Conservation (phyloP, 2,329 filamentous ascomycete genomes). For the Apiospora sp. region DNA sequence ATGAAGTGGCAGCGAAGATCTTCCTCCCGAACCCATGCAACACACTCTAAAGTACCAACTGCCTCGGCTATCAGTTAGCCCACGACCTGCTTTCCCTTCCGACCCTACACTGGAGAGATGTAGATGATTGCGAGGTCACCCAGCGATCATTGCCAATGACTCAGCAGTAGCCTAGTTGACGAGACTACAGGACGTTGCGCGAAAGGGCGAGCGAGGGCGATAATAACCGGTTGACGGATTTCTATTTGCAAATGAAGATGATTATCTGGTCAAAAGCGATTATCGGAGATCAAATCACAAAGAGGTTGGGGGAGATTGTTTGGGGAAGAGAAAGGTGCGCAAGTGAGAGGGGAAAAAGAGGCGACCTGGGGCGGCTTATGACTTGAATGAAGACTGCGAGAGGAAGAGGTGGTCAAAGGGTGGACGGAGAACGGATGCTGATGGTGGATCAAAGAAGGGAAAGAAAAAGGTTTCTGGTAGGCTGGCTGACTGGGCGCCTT, state of each 20-base stretch:
- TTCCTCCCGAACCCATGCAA: slow-evolving; percentile 23
- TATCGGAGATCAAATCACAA: background rate
- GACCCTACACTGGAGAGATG: slow-evolving; percentile 19
- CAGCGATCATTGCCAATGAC: slow-evolving; percentile 13
- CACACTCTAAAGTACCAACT: slow-evolving; percentile 25
- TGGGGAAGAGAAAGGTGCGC: background rate
- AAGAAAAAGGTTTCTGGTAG: background rate
- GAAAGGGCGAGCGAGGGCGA: background rate
- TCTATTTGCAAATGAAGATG: background rate
- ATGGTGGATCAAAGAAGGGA: slow-evolving; percentile 1
- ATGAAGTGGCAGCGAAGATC: slow-evolving; percentile 23
- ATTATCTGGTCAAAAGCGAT: slow-evolving; percentile 18
- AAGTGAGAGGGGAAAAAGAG: slow-evolving; percentile 2
- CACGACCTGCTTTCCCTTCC: slow-evolving; percentile 21
- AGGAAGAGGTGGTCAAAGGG: slow-evolving; percentile 13
- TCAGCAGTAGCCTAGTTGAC: background rate
- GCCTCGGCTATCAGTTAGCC: slow-evolving; percentile 22
- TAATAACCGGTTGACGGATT: slow-evolving; percentile 11
- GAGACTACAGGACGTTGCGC: background rate
- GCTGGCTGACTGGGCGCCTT: background rate
- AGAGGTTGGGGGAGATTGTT: background rate
- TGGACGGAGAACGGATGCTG: slow-evolving; percentile 3
- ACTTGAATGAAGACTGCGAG: slow-evolving; percentile 1
- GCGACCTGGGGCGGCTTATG: background rate
- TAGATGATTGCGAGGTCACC: slow-evolving; percentile 20